Percentiles rank a stretch among this genome's conserved stretches.
Evolutionary conservation across 2,329 filamentous ascomycete species (phyloP).

Genomic region (Pyricularia pennisetigena): DNA sequence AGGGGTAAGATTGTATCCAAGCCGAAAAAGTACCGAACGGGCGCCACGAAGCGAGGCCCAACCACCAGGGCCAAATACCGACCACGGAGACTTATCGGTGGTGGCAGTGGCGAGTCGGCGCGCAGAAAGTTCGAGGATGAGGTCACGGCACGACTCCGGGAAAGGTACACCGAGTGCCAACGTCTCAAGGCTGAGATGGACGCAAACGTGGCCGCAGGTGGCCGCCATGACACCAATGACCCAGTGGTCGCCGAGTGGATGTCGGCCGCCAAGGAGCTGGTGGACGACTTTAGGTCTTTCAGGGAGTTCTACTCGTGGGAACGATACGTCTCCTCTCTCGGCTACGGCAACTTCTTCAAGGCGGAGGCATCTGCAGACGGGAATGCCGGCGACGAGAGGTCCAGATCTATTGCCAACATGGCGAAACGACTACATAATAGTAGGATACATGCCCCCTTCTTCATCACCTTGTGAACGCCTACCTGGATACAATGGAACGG

Average conservation of each 20-base stretch:
- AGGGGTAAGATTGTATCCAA: conserved; percentile 12
- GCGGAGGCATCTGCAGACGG: conserved; percentile 20
- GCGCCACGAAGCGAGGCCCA: neutral
- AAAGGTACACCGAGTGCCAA: conserved; percentile 32
- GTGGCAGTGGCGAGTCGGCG: conserved; percentile 12
- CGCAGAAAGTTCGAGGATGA: conserved; percentile 16
- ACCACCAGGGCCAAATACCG: conserved; percentile 1
- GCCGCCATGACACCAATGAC: conserved; percentile 20
- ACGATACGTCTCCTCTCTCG: conserved; percentile 50
- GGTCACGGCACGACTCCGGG: conserved; percentile 16
- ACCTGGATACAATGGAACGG: neutral
- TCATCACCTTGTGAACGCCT: conserved; percentile 15
- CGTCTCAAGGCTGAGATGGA: conserved; percentile 22
- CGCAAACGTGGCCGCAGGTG: conserved; percentile 24
- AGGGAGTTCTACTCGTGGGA: conserved; percentile 59
- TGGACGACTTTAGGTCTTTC: conserved; percentile 53
- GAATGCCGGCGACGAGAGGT: conserved; percentile 5
- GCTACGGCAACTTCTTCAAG: conserved; percentile 25
- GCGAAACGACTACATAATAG: conserved; percentile 45
- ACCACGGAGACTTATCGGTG: conserved; percentile 7
- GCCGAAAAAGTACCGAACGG: conserved; percentile 10
- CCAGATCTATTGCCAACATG: conserved; percentile 18
- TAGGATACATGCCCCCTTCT: conserved; percentile 14
- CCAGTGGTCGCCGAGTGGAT: conserved; percentile 45
- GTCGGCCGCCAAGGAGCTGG: conserved; percentile 45